Percentiles rank a stretch among this genome's conserved stretches.
Evolutionary conservation across 2,329 filamentous ascomycete genomes (phyloP).

Genomic region (Cladosporium cucumerinum): DNA sequence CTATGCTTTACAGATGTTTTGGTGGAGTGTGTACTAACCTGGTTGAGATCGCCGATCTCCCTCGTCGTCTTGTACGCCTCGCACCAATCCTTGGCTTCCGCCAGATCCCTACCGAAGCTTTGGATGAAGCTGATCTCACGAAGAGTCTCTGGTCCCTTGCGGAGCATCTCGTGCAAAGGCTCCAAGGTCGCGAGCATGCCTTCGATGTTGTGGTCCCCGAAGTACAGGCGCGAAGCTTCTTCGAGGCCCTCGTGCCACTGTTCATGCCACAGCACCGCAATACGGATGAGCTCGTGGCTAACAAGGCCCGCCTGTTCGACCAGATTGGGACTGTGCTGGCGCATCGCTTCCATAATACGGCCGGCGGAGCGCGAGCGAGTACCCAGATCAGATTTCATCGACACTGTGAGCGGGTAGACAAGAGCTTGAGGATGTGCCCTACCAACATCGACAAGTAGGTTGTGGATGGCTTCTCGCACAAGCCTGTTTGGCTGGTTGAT

Average conservation of each 20-base stretch:
- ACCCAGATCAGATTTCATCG: conserved; percentile 91
- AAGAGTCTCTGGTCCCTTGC: conserved; percentile 85
- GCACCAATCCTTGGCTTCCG: conserved; percentile 95
- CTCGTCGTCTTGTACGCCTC: conserved; percentile 83
- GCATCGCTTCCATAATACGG: conserved; percentile 97
- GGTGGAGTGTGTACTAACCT: conserved; percentile 37
- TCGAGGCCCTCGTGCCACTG: conserved; percentile 98
- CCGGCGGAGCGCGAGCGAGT: conserved; percentile 82
- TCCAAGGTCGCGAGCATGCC: conserved; percentile 93
- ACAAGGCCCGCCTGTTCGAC: conserved; percentile 95
- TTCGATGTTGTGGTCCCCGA: conserved; percentile 94
- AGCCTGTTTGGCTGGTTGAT: conserved; percentile 93
- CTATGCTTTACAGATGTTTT: not conserved
- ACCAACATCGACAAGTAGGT: conserved; percentile 86
- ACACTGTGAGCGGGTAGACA: conserved; percentile 94
- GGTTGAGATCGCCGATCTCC: conserved; percentile 91
- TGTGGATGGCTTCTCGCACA: conserved; percentile 87
- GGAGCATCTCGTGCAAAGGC: conserved; percentile 86
- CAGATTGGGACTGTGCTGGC: conserved; percentile 84
- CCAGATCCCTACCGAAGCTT: conserved; percentile 90
- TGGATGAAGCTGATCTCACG: conserved; percentile 97
- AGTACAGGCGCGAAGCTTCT: conserved; percentile 93
- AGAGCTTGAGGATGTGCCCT: conserved; percentile 92
- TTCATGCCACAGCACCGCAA: conserved; percentile 97
- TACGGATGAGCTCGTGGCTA: conserved; percentile 92